A percentile compares a stretch with the other conserved stretches of the same genome.
Evolutionary conservation across 352 stramenopile genomes (phyloP).

Genomic region (Pilasporangium apinafurcum): DNA sequence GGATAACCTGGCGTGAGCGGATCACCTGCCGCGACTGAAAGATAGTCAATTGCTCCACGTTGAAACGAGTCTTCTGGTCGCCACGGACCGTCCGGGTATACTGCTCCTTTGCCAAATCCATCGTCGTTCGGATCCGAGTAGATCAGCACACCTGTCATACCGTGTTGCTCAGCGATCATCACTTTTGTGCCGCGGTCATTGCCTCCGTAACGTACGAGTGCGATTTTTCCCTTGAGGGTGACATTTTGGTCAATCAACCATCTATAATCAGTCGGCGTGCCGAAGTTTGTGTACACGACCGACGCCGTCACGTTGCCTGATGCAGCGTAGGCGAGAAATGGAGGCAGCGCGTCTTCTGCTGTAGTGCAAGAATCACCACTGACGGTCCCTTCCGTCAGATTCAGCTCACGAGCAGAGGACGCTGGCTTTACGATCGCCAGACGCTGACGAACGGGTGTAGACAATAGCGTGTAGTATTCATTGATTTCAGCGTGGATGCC

Average conservation of each 20-base stretch:
- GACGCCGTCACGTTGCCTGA: constrained; percentile 65
- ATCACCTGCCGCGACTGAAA: constrained; percentile 68
- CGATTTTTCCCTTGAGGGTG: constrained; percentile 75
- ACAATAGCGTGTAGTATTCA: constrained; percentile 66
- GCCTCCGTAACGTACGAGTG: constrained; percentile 77
- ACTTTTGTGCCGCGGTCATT: constrained; percentile 79
- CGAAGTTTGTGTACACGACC: constrained; percentile 88
- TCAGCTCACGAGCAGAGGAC: constrained; percentile 15
- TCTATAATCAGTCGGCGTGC: constrained; percentile 70
- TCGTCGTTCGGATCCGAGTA: constrained; percentile 88
- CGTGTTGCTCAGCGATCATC: constrained; percentile 72
- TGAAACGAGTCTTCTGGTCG: constrained; percentile 74
- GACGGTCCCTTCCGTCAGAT: constrained; percentile 57
- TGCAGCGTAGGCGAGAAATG: constrained; percentile 81
- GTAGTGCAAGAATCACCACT: constrained; percentile 60
- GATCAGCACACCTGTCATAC: constrained; percentile 77
- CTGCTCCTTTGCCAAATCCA: constrained; percentile 48
- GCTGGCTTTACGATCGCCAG: constrained; percentile 40
- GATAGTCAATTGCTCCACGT: constrained; percentile 81
- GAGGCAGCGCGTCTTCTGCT: constrained; percentile 43
- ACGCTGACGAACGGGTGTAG: constrained; percentile 35
- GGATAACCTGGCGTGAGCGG: constrained; percentile 46
- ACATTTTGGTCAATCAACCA: constrained; percentile 64
- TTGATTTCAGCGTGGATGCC: constrained; percentile 64
- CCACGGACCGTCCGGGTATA: constrained; percentile 83